Evolutionary conservation across 2,329 filamentous ascomycete species (phyloP).

Genomic region (Tolypocladium inflatum): DNA sequence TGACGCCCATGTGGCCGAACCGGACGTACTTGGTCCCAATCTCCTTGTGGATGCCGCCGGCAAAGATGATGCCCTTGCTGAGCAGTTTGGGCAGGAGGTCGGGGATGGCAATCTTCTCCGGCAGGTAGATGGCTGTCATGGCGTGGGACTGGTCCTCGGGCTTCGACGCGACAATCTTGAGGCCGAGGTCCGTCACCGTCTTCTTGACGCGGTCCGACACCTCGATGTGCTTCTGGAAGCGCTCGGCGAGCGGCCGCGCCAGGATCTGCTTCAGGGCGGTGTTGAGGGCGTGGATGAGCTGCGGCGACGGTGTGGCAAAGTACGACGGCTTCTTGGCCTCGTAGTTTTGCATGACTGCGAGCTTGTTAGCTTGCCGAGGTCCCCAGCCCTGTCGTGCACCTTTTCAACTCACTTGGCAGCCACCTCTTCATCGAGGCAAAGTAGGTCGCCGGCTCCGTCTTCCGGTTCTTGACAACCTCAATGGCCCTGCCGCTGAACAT

Average conservation of each 20-base stretch:
- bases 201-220: constrained; percentile 82
- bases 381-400: not conserved
- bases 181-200: constrained; percentile 66
- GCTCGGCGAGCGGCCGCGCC: constrained; percentile 66
- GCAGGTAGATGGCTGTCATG: constrained; percentile 96
- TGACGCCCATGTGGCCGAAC: constrained; percentile 97
- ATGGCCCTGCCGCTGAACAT: constrained; percentile 90
- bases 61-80: constrained; percentile 86
- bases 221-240: constrained; percentile 73
- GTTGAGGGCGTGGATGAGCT: constrained; percentile 87
- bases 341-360: constrained; percentile 91
- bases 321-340: constrained; percentile 96
- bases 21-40: constrained; percentile 90
- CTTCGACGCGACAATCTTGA: constrained; percentile 78
- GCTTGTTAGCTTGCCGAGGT: not conserved
- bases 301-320: constrained; percentile 92
- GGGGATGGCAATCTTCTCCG: constrained; percentile 69
- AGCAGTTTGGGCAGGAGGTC: constrained; percentile 78
- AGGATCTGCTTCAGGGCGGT: constrained; percentile 82
- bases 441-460: constrained; percentile 76
- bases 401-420: constrained; percentile 61
- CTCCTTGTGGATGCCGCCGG: constrained; percentile 91
- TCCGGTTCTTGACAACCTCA: constrained; percentile 67
- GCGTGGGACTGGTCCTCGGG: constrained; percentile 89
- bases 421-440: constrained; percentile 97